A percentile compares a stretch with the other conserved stretches of the same genome.
Evolutionary conservation across 1,139 yeast genomes (phyloP).

Genomic region (Sugiyamaella castrensis): DNA sequence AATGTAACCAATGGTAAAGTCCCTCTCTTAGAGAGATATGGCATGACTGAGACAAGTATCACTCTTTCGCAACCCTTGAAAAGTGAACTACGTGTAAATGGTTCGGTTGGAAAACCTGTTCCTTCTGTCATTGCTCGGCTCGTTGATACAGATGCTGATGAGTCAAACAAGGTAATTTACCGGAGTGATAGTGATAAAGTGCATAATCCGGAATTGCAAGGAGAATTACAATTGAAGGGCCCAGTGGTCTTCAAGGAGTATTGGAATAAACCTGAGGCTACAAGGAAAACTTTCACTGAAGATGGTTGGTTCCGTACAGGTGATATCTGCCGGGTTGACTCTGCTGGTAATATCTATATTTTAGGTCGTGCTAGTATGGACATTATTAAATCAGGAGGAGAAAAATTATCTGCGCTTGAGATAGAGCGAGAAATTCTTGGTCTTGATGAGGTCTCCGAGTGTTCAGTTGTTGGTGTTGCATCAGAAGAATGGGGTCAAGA

Average conservation of each 20-base stretch:
- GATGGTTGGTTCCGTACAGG: constrained; percentile 41
- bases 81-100: constrained; percentile 28
- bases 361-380: constrained; percentile 41
- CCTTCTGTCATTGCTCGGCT: constrained; percentile 36
- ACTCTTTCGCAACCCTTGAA: constrained; percentile 38
- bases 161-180: constrained; percentile 23
- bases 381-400: constrained; percentile 40
- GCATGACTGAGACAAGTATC: constrained; percentile 42
- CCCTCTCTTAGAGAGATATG: constrained; percentile 39
- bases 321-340: constrained; percentile 37
- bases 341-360: constrained; percentile 32
- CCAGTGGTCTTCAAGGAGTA: constrained; percentile 37
- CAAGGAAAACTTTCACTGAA: constrained; percentile 32
- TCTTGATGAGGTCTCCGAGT: constrained; percentile 32
- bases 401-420: constrained; percentile 39
- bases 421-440: constrained; percentile 40
- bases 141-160: constrained; percentile 29
- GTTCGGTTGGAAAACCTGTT: constrained; percentile 39
- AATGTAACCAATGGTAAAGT: constrained; percentile 32
- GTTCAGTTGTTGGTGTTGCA: constrained; percentile 38
- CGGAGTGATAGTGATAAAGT: constrained; percentile 17
- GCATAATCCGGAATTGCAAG: constrained; percentile 19
- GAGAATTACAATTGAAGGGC: constrained; percentile 37
- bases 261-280: constrained; percentile 37
- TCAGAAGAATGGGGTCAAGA: constrained; percentile 39